Base-by-base conservation (phyloP, 2,329 filamentous ascomycete species). In the Beauveria asiatica region DNA sequence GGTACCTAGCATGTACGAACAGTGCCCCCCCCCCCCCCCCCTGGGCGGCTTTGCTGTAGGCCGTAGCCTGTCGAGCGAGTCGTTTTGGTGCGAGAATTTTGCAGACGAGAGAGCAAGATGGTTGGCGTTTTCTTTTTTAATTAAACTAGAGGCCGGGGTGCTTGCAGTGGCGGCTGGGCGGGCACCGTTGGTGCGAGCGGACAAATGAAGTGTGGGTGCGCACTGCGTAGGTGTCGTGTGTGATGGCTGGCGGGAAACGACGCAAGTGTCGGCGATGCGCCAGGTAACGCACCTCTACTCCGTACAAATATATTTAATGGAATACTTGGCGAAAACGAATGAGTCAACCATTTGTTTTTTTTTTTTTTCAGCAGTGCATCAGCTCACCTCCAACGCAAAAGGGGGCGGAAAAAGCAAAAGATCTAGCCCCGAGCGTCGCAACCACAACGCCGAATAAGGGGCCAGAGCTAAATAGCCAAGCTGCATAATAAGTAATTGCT, bases 101-200 rank as follows among this genome's bases (percentile, higher is more conserved):
- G 25, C 10, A 10, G 9, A 30, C 8, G 8, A 33, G 30, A 33
- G 30, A 33, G 11, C 30, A 33, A 33, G 30, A 30, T 17, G 46
- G 16, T 33, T 41, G 50, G 50, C 30, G 33, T 39, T 53, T 33
- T 51, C 10, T 21, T 45, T 19, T 19, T 49, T 49, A 54, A 54
- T 54, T 54, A 54, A 54, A 54, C 51, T 30, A 10, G 51, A 41
- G 19, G 23, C 51, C 51, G 51, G 51, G 51, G 51, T 54, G 21
- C 51, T 33, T 33, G 16, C 21, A 39, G 33, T 44, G 37, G 21
- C 17, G 49, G 49, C 49, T 4, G 25, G 48, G 27, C 51, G 19
- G 51, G 37, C 51, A 54, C 51, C 49, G 49, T 51, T 19, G 46
- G 25, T 21, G 44, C 17, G 42, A 45, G 10, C n/a, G n/a, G 17